Conservation (phyloP, 768 basidiomycete species). For the Chalciporus sphaerocephalus region DNA sequence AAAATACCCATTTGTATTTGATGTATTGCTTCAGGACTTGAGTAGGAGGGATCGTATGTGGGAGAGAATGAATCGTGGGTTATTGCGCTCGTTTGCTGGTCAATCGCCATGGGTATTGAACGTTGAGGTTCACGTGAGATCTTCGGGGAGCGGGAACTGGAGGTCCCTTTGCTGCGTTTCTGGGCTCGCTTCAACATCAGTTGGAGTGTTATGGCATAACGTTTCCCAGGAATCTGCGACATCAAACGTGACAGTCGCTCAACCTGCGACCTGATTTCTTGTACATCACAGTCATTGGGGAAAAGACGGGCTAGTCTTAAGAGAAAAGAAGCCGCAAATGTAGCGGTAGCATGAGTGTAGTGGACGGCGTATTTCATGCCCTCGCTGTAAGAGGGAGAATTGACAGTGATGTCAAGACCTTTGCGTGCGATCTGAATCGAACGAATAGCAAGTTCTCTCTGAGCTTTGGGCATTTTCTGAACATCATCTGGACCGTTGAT, state of each 20-base stretch:
- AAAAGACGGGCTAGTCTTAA: constrained; percentile 83
- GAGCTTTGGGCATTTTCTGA: constrained; percentile 72
- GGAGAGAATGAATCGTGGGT: constrained; percentile 53
- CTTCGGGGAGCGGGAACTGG: constrained; percentile 59
- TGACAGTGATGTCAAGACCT: constrained; percentile 81
- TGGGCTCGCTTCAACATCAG: constrained; percentile 80
- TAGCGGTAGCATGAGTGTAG: constrained; percentile 88
- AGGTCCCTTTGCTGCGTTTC: constrained; percentile 48
- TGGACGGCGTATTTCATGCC: constrained; percentile 94
- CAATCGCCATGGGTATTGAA: constrained; percentile 43
- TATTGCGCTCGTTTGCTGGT: constrained; percentile 35
- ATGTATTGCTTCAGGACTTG: constrained; percentile 30
- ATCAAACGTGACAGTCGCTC: constrained; percentile 74
- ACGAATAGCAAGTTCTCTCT: constrained; percentile 73
- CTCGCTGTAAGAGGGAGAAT: constrained; percentile 78
- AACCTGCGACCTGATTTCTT: constrained; percentile 69
- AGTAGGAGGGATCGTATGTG: constrained; percentile 46
- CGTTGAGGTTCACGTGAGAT: constrained; percentile 52
- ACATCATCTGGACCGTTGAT: constrained; percentile 87
- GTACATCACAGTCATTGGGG: constrained; percentile 78
- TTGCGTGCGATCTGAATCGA: constrained; percentile 81
- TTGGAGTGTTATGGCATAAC: constrained; percentile 86
- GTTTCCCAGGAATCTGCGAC: constrained; percentile 83
- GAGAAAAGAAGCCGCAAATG: constrained; percentile 88
- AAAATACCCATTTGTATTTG: constrained; percentile 31